Base-by-base conservation (phyloP, 2,329 filamentous ascomycete genomes). In the Torrubiella hemipterigena region DNA sequence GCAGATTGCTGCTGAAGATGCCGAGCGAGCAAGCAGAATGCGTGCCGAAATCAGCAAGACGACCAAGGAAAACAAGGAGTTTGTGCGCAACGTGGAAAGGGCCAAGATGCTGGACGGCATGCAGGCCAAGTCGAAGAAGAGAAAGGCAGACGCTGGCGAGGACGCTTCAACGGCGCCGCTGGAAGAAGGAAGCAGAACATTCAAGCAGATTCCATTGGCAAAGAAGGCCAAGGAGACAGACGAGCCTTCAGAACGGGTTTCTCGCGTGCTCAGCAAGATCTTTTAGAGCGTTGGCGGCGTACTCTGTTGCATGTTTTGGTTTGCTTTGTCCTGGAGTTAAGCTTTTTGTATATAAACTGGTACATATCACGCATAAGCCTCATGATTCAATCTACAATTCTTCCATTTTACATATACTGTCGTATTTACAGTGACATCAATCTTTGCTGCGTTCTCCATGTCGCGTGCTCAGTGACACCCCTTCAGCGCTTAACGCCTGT, bases 1-100 rank as follows among this genome's bases (percentile, higher is more conserved):
- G 52, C 80, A 87, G 57, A 86, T 89, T 42, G 69, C 80, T 24
- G 70, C 78, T 17, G 84, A 93, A 61, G 84, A 87, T 50, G 82
- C 83, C 5, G 83, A 89, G 56, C 62, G 83, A 35, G 69, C 76
- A 32, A 80, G 77, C 45, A 69, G 82, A 45, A 73, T 91, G 69
- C 63, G 81, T 35, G 79, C 81, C 10, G 84, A 91, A 56, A 81
- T 91, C 42, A 69, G 71, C 47, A 77, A 77, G 61, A 73, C 78
- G 28, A 77, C 75, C 36, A 76, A 70, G 55, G 83, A 91, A 64
- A 87, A 89, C 54, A 83, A 81, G 65, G 71, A 76, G 42, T 91
- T 89, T 51, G 69, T 87, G 36, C 65, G 73, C 43, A 86, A 89
- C 49, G 68, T 91, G 35, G 82, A 91, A 63, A 73, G 66, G 48